Percentiles rank a stretch among this genome's conserved stretches.
Evolutionary conservation across 164 flowering plant species (phyloP).

Genomic region (Vitis riparia): DNA sequence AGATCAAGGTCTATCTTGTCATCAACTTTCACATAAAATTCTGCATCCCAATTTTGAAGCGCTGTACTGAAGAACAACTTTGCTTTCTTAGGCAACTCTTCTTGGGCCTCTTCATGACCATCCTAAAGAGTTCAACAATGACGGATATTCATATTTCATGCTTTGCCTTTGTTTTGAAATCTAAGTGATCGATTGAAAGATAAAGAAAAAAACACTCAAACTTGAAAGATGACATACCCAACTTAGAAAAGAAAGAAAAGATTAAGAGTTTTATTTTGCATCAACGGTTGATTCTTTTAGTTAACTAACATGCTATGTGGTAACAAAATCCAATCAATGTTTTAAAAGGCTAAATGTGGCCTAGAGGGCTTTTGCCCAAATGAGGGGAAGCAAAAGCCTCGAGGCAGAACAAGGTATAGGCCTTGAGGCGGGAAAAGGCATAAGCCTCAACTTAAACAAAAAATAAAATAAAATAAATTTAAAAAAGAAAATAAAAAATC

Average conservation of each 20-base stretch:
- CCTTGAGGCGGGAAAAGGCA: too few relatives aligned
- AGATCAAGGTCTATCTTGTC: conserved; percentile 75
- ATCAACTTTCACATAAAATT: conserved; percentile 95
- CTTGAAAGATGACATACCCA: neutral
- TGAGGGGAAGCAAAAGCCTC: too few relatives aligned
- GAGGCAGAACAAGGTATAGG: too few relatives aligned
- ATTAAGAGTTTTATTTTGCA: neutral
- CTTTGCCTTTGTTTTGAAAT: neutral
- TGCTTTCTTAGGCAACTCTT: conserved; percentile 92
- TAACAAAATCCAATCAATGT: too few relatives aligned
- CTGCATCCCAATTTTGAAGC: conserved; percentile 95
- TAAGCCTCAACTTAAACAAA: too few relatives aligned
- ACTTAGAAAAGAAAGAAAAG: neutral
- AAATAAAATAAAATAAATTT: too few relatives aligned
- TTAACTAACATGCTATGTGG: too few relatives aligned
- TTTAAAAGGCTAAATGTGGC: too few relatives aligned
- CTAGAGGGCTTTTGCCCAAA: too few relatives aligned
- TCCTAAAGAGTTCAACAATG: conserved; percentile 44
- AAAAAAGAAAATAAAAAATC: too few relatives aligned
- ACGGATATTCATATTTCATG: conserved; percentile 1
- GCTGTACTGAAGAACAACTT: conserved; percentile 91
- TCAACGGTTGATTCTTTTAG: neutral
- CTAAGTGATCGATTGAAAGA: neutral
- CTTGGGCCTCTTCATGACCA: conserved; percentile 96
- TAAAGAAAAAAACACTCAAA: neutral